Evolutionary conservation across 208 protist species (phyloP), one percentile per base, ranked within the genome.

Genomic region (Angomonas ambiguus): DNA sequence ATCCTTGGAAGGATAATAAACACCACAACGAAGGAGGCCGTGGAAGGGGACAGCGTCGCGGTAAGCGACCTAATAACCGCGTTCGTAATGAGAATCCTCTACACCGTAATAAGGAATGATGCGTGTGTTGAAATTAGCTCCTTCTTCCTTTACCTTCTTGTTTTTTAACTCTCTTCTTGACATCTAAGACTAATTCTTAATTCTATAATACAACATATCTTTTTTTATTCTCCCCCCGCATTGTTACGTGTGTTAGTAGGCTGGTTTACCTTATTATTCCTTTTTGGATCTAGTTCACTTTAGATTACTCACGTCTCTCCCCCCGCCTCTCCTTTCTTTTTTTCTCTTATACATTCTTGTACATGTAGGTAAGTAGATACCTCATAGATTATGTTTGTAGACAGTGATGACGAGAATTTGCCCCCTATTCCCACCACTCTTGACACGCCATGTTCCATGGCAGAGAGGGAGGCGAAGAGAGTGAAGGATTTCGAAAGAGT

Each of bases 351-450:
- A 5, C 4, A 55, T 20, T 2, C 35, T 5, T 3, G n/a, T 16
- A 69, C 35, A 16, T 30, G 10, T 60, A 5, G 8, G n/a, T 4
- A 20, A 2, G n/a, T 2, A 31, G 31, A 27, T 13, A 16, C 4
- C 4, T 20, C n/a, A 59, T 8, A 38, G 35, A n/a, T 59, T 4
- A 83, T 83, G 72, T 77, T 74, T 62, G 30, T 69, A 20, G 64
- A 74, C 53, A 77, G 70, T 28, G 76, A 85, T 51, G 77, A 86
- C n/a, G 80, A 87, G 34, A 63, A 77, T 48, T 34, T 85, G 25
- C 79, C 83, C 11, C 76, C 80, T 16, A 69, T 88, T 3, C 82
- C 79, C 1, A 76, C 67, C 49, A 57, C 67, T 18, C 24, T 30
- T 5, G 57, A 63, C n/a, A 28, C 32, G 0, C 60, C 67, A 4